A percentile compares a stretch with the other conserved stretches of the same genome.
Evolutionary conservation across 2,329 filamentous ascomycete species (phyloP).

Genomic region (Dothistroma pini): DNA sequence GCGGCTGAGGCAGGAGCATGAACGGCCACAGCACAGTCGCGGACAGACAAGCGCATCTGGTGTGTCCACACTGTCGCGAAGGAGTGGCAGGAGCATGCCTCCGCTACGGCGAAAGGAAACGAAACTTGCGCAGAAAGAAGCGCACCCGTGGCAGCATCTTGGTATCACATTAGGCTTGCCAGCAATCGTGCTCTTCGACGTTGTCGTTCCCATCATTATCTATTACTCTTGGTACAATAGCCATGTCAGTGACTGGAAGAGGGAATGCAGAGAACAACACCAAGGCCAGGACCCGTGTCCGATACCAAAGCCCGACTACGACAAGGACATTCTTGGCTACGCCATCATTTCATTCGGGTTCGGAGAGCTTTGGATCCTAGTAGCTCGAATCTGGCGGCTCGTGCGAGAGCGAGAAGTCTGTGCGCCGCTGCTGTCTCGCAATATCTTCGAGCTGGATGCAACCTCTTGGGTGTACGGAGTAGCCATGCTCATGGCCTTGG

Average conservation of each 20-base stretch:
- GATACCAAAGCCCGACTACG: slow-evolving; percentile 25
- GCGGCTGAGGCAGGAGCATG: slow-evolving; percentile 3
- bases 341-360: slow-evolving; percentile 32
- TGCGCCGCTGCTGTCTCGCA: slow-evolving; percentile 30
- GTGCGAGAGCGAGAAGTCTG: slow-evolving; percentile 29
- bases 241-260: slow-evolving; percentile 15
- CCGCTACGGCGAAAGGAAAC: slow-evolving; percentile 25
- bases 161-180: slow-evolving; percentile 32
- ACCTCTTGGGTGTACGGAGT: slow-evolving; percentile 34
- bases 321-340: slow-evolving; percentile 30
- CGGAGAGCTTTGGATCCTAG: slow-evolving; percentile 33
- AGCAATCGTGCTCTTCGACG: slow-evolving; percentile 32
- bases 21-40: slow-evolving; percentile 16
- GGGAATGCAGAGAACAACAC: slow-evolving; percentile 19
- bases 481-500: slow-evolving; percentile 30
- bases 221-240: slow-evolving; percentile 33
- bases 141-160: slow-evolving; percentile 28
- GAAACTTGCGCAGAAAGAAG: slow-evolving; percentile 28
- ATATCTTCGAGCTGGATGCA: slow-evolving; percentile 32
- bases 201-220: slow-evolving; percentile 32
- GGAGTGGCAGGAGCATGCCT: slow-evolving; percentile 21
- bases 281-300: slow-evolving; percentile 19
- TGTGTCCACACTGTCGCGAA: slow-evolving; percentile 13
- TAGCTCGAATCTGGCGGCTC: slow-evolving; percentile 29
- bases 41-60: slow-evolving; percentile 17